Conservation (phyloP, 2,329 filamentous ascomycete species). For the Cercospora nicotianae region DNA sequence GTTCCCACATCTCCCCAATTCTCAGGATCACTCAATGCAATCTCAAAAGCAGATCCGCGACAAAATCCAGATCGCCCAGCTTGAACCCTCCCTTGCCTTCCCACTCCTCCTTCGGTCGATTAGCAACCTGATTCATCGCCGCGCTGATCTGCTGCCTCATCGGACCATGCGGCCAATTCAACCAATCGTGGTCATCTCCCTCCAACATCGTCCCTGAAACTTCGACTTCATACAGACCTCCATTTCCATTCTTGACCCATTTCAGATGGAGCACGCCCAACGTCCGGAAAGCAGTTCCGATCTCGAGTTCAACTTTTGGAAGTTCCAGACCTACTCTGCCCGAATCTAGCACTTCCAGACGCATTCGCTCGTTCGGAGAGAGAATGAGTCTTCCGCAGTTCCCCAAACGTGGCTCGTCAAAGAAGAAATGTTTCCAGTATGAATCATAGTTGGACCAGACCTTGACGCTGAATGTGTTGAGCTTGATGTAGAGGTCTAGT, state of each 20-base stretch:
- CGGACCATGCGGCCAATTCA: not conserved
- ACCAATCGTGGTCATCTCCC: not conserved
- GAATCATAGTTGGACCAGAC: constrained; percentile 29
- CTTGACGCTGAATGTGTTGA: constrained; percentile 16
- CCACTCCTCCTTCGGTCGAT: not conserved
- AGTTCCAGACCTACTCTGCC: constrained; percentile 6
- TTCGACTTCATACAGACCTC: not conserved
- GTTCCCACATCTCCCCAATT: no score
- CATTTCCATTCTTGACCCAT: not conserved
- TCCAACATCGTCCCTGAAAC: not conserved
- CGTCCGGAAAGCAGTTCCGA: constrained; percentile 24
- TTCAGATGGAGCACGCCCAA: constrained; percentile 1
- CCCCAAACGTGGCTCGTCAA: constrained; percentile 2
- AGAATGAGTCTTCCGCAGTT: constrained; percentile 20
- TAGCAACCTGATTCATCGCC: not conserved
- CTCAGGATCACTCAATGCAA: no score
- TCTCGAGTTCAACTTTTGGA: constrained; percentile 9
- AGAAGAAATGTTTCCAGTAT: constrained; percentile 7
- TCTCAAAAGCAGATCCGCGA: constrained; percentile 17
- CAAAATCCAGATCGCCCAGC: constrained; percentile 17
- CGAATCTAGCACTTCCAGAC: constrained; percentile 9
- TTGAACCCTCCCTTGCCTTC: constrained; percentile 11
- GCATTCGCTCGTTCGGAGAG: constrained; percentile 6
- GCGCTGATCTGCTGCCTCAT: not conserved
- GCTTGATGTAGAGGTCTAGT: constrained; percentile 10